Percentiles rank a stretch among this genome's conserved stretches.
Evolutionary conservation across 2,329 filamentous ascomycete species (phyloP).

Genomic region (Alternaria hordeiaustralica): DNA sequence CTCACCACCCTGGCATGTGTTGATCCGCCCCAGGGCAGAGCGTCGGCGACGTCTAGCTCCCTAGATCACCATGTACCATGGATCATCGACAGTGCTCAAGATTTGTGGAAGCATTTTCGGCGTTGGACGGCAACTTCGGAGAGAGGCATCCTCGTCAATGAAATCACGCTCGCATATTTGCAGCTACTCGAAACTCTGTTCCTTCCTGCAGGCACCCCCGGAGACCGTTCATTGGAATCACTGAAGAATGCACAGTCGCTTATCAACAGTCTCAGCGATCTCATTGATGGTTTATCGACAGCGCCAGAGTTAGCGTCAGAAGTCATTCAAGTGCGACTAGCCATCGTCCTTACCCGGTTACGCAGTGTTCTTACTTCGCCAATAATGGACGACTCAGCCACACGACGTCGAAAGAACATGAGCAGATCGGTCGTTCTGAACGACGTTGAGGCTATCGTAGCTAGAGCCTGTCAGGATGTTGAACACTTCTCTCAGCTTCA

Average conservation of each 20-base stretch:
- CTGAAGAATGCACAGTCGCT: constrained; percentile 30
- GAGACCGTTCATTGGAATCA: constrained; percentile 17
- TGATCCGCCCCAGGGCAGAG: not conserved
- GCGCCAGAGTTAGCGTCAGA: constrained; percentile 26
- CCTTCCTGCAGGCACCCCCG: constrained; percentile 4
- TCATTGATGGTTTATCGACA: constrained; percentile 24
- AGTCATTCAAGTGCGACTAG: constrained; percentile 33
- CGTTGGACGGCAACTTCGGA: constrained; percentile 24
- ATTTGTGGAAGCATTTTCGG: constrained; percentile 34
- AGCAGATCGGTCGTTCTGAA: constrained; percentile 15
- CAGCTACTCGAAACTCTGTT: constrained; percentile 28
- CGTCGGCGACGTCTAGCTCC: not conserved
- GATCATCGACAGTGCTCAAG: constrained; percentile 31
- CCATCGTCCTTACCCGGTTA: constrained; percentile 30
- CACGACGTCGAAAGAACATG: constrained; percentile 1
- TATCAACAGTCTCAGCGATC: constrained; percentile 21
- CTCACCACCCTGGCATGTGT: constrained; percentile 25
- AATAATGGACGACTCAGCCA: not conserved
- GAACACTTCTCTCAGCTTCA: constrained; percentile 25
- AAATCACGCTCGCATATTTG: constrained; percentile 30
- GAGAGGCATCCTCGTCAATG: constrained; percentile 22
- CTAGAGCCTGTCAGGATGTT: constrained; percentile 26
- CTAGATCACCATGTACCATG: constrained; percentile 32
- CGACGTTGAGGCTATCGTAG: constrained; percentile 23
- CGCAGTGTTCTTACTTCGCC: constrained; percentile 9